Evolutionary conservation across 2,329 filamentous ascomycete genomes (phyloP), one percentile per base, ranked within the genome.

Genomic region (Xylaria sp.): DNA sequence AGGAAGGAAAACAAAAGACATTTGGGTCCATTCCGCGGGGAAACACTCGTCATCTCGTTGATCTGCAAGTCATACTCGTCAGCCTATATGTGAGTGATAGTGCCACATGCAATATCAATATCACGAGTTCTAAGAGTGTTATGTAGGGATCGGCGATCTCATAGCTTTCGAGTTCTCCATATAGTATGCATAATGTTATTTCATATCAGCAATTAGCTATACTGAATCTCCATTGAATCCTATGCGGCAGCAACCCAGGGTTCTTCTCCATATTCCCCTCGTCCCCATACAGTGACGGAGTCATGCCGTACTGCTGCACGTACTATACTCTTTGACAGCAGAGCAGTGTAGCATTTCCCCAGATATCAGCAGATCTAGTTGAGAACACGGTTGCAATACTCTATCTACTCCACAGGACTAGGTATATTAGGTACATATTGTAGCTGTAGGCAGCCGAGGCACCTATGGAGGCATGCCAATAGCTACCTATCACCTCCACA

Each of bases 281-380:
- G 61, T 53, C 57, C 45, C 66, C 66, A 61, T 65, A 64, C 43
- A 58, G 55, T 52, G 30, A 50, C 32, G 45, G 34, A 32, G 45
- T 41, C 50, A 41, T 28, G 48, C 25, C 43, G 57, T 34, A 28
- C 45, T 45, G n/a, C 23, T 52, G 43, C 34, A 39, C 58, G 18
- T 53, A 60, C 65, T 50, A 34, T 30, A 55, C 30, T 34, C 15
- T 30, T 25, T n/a, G 46, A 48, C 28, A 52, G 20, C 6, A 39
- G 23, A 13, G n/a, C 32, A 57, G 12, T 39, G 65, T 67, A 46
- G 61, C 58, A 65, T 68, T 66, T 56, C 66, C 66, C 63, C 63
- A 55, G 48, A 50, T 28, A 46, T 63, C 66, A 58, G 65, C 60
- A 63, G 65, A 61, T 61, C 58, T 23, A n/a, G 30, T 23, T 36